Base-by-base conservation (phyloP, 192 early-diverging fungal genomes). In the Coemansia erecta region DNA sequence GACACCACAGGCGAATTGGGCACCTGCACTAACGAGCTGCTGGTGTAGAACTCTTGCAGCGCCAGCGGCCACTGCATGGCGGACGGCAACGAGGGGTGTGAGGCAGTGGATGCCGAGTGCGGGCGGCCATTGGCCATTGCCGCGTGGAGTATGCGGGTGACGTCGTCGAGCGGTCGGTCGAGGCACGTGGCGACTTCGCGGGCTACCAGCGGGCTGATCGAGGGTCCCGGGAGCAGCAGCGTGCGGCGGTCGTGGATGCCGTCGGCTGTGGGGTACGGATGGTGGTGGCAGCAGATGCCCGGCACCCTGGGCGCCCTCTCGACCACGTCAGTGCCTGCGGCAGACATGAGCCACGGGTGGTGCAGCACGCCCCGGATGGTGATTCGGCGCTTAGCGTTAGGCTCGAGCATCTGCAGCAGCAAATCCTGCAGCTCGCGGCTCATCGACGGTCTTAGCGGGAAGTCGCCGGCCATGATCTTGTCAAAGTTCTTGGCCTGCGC, bases 381-480 rank as follows among this genome's bases (percentile, higher is more conserved):
- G 24, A 78, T 75, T 43, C 81, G 75, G 12, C 58, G 59, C 26
- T 55, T 49, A 8, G 66, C 35, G 13, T 58, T 37, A 15, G 81
- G 75, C 51, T 78, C 70, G 31, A 82, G 68, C 81, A 82, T 82
- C 3, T 66, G 64, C 10, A 64, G 44, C 19, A 82, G 65, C 46
- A 82, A 49, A 11, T 82, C 69, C 55, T 69, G 71, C 48, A 82
- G 50, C 17, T 40, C 24, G 8, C 60, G 67, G 53, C 69, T 68
- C 64, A 78, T 77, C 35, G 26, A 24, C 3, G 62, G 23, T 7
- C 61, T 78, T 9, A 85, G 61, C 1, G 72, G 47, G 41, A 85
- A 78, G 22, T 84, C 82, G 39, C 79, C 69, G 3, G 70, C 72
- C 67, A 81, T 71, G 42, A 85, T 87, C n/a, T 82, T 76, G 54